Conservation (phyloP, 306 rosid species). For the Fragaria nilgerrensis region DNA sequence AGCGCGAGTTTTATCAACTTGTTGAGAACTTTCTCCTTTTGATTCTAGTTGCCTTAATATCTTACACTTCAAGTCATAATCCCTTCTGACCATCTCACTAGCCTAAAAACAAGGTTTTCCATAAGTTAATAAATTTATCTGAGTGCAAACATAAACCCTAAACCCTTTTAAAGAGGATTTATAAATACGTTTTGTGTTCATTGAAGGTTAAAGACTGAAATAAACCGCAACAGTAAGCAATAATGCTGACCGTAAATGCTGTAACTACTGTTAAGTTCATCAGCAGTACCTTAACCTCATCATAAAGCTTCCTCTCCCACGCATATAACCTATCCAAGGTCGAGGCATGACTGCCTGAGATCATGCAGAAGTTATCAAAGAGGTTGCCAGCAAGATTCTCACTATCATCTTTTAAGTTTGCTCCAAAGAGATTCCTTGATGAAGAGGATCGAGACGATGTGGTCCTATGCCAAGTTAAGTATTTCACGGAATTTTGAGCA, state of each 20-base stretch:
- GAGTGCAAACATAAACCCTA: neutral
- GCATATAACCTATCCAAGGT: conserved; percentile 95
- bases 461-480: conserved; percentile 90
- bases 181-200: neutral
- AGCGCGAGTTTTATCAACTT: conserved; percentile 78
- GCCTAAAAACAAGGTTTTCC: conserved; percentile 49
- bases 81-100: conserved; percentile 73
- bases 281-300: conserved; percentile 88
- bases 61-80: conserved; percentile 81
- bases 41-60: conserved; percentile 78
- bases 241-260: neutral
- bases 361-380: conserved; percentile 74
- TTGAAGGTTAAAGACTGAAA: neutral
- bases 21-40: conserved; percentile 47
- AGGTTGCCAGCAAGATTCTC: conserved; percentile 54
- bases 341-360: conserved; percentile 90
- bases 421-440: conserved; percentile 74
- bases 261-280: conserved; percentile 13
- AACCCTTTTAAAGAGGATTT: neutral
- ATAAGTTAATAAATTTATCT: neutral
- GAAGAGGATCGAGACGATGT: conserved; percentile 84
- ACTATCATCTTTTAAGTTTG: conserved; percentile 57
- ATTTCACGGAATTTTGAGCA: conserved; percentile 60
- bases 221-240: neutral
- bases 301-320: conserved; percentile 96